Conservation (phyloP, 176 grass and related monocot genomes). For the Oryza punctata region DNA sequence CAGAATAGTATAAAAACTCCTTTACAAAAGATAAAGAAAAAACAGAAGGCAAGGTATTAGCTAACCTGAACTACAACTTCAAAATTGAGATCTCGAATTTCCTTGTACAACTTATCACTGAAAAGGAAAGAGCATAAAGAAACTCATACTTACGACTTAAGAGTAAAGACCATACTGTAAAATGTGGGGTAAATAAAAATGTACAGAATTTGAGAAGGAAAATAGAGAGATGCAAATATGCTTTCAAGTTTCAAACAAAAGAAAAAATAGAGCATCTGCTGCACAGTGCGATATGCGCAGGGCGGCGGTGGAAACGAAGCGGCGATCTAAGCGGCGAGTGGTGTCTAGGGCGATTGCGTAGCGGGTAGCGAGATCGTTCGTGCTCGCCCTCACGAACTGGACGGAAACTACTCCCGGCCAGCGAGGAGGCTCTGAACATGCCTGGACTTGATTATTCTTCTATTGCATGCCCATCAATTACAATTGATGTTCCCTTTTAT, state of each 20-base stretch:
- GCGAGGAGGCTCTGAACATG: too few species aligned
- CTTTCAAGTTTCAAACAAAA: not conserved
- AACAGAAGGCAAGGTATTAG: not conserved
- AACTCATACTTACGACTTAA: not conserved
- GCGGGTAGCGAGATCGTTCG: too few species aligned
- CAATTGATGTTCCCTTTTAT: too few species aligned
- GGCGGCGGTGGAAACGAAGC: too few species aligned
- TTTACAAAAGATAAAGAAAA: slow-evolving; percentile 13
- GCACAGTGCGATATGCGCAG: not conserved
- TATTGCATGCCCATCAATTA: too few species aligned
- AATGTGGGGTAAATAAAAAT: not conserved
- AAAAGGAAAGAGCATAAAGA: slow-evolving; percentile 37
- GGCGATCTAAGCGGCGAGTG: too few species aligned
- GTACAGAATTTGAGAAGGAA: not conserved
- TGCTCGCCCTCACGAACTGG: too few species aligned
- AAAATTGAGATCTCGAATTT: slow-evolving; percentile 95
- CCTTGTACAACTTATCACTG: slow-evolving; percentile 98
- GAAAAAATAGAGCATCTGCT: not conserved
- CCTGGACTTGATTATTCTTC: too few species aligned
- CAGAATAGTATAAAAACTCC: slow-evolving; percentile 11
- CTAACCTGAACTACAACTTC: slow-evolving; percentile 97
- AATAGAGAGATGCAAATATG: not conserved
- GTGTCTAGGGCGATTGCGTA: too few species aligned
- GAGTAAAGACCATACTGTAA: not conserved
- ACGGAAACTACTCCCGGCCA: too few species aligned